Conservation (phyloP, 2,329 filamentous ascomycete genomes). For the Westerdykella ornata region DNA sequence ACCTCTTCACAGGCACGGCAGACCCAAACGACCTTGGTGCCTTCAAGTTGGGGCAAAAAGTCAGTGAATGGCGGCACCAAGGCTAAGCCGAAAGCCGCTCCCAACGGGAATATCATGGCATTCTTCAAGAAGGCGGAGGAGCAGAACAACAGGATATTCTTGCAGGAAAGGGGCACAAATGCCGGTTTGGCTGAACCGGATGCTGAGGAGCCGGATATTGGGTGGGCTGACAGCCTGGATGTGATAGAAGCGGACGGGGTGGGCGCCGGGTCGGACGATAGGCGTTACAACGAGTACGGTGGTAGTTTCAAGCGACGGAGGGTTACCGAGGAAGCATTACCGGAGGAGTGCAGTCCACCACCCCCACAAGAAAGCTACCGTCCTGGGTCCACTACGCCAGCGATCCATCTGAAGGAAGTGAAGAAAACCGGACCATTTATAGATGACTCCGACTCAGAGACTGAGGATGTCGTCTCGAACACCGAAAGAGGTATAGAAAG, state of each 20-base stretch:
- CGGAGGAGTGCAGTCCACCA: conserved; percentile 34
- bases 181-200: conserved; percentile 15
- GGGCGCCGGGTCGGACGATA: conserved; percentile 16
- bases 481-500: neutral
- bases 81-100: conserved; percentile 36
- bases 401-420: conserved; percentile 10
- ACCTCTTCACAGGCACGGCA: conserved; percentile 17
- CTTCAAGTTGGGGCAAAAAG: conserved; percentile 27
- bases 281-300: conserved; percentile 41
- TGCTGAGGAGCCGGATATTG: conserved; percentile 21
- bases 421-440: conserved; percentile 57
- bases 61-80: conserved; percentile 23
- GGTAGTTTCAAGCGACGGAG: conserved; percentile 41
- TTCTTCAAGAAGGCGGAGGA: conserved; percentile 51
- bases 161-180: conserved; percentile 26
- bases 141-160: conserved; percentile 34
- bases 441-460: conserved; percentile 61
- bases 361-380: conserved; percentile 12
- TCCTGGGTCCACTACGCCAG: conserved; percentile 4
- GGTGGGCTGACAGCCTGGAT: conserved; percentile 25
- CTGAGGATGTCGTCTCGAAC: conserved; percentile 24
- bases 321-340: conserved; percentile 34
- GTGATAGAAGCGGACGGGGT: conserved; percentile 8
- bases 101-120: conserved; percentile 48
- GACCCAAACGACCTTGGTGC: conserved; percentile 33